phyloP scores from a whole-genome alignment of 306 rosid species.

The Phaseolus lunatus region DNA sequence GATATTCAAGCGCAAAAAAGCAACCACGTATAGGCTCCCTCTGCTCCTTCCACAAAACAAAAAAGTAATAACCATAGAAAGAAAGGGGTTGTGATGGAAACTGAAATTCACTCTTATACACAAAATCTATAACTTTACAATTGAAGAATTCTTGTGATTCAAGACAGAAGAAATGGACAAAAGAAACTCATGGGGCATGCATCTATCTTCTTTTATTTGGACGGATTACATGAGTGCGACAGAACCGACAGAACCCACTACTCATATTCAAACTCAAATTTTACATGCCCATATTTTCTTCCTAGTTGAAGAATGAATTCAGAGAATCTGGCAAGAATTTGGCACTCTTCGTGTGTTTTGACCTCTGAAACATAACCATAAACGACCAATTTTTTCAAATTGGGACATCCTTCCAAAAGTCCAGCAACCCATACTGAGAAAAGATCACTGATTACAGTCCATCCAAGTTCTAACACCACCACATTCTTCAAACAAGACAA shows the following conservation, averaged over 20 bases:
- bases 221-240: slow-evolving; percentile 7
- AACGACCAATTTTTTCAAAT: slow-evolving; percentile 66
- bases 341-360: slow-evolving; percentile 69
- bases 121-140: slow-evolving; percentile 44
- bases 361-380: slow-evolving; percentile 74
- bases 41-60: not conserved
- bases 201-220: slow-evolving; percentile 42
- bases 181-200: slow-evolving; percentile 27
- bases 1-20: slow-evolving; percentile 14
- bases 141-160: slow-evolving; percentile 19
- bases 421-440: slow-evolving; percentile 83
- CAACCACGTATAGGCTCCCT: not conserved
- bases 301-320: slow-evolving; percentile 68
- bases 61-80: not conserved
- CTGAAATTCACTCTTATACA: slow-evolving; percentile 16
- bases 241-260: slow-evolving; percentile 43
- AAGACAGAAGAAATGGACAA: slow-evolving; percentile 25
- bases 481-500: slow-evolving; percentile 67
- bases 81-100: not conserved
- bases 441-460: slow-evolving; percentile 74
- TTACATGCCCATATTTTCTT: slow-evolving; percentile 65
- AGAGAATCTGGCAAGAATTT: slow-evolving; percentile 62
- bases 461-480: slow-evolving; percentile 80
- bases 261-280: slow-evolving; percentile 67
- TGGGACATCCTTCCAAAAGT: slow-evolving; percentile 76